Base-by-base conservation (phyloP, 805 yeast genomes). In the Starmerella asiatica region DNA sequence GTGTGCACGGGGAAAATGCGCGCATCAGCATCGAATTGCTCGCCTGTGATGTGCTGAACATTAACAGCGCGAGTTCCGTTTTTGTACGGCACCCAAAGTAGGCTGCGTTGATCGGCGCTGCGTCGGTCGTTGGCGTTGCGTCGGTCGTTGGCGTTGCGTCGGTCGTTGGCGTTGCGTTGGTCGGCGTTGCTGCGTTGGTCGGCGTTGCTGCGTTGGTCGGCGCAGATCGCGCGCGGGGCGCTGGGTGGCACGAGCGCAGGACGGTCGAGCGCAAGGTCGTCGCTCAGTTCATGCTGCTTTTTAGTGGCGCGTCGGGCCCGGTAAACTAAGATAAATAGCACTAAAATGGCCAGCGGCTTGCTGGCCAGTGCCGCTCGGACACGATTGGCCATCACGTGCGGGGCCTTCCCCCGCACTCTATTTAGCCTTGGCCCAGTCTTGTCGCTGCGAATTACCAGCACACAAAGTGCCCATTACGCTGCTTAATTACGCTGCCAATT, bases 1-100 rank as follows among this genome's bases (percentile, higher is more conserved):
- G 76, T 71, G 15, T 32, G 14, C 7, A 17, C 19, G 3, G 42
- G 20, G 29, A 51, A 51, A 21, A 39, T 29, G 21, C 46, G 39
- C 31, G 36, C 37, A 38, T 51, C 51, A 14, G 37, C 37, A 16
- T 51, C 54, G 24, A 42, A 43, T 14, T 41, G 42, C 31, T 29
- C 36, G 11, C 32, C 29, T 9, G 40, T 19, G 14, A 46, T 39
- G 8, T 41, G 43, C 29, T 20, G 18, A 12, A 50, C 38, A 3
- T 11, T 18, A 5, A 46, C 45, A 7, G 29, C 26, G 18, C 39
- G 31, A 14, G 35, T 23, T 23, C 38, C 31, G 21, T 29, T 32
- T 29, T 43, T 42, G 27, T 46, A 44, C 12, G 52, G 50, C 4
- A 46, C 49, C 48, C 49, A 42, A 9, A 46, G 32, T 28, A 6